Evolutionary conservation across 2,329 filamentous ascomycete species (phyloP).

Genomic region (Colletotrichum truncatum): DNA sequence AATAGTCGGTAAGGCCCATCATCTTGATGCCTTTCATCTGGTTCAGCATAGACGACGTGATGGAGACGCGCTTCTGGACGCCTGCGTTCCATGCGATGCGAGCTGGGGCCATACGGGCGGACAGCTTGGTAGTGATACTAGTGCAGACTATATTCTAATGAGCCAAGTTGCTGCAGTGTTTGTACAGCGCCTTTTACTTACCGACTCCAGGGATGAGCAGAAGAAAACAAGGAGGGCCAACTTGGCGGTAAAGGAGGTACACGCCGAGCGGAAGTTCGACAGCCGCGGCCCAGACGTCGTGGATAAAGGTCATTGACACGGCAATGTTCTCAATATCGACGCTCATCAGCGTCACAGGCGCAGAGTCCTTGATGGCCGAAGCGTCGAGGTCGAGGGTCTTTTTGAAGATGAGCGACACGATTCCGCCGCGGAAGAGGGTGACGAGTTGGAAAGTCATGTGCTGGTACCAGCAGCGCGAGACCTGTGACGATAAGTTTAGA

Average conservation of each 20-base stretch:
- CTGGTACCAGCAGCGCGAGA: slow-evolving; percentile 37
- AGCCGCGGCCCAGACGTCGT: slow-evolving; percentile 49
- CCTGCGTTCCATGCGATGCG: slow-evolving; percentile 48
- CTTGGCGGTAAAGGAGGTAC: slow-evolving; percentile 44
- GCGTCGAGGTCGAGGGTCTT: slow-evolving; percentile 49
- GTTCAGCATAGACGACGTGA: slow-evolving; percentile 49
- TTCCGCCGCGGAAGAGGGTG: slow-evolving; percentile 44
- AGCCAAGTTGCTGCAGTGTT: neutral
- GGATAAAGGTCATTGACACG: slow-evolving; percentile 36
- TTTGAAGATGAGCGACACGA: slow-evolving; percentile 58
- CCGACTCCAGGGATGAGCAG: slow-evolving; percentile 39
- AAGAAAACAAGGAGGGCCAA: slow-evolving; percentile 41
- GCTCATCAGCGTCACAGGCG: slow-evolving; percentile 55
- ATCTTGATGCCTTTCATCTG: slow-evolving; percentile 56
- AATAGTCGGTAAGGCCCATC: slow-evolving; percentile 47
- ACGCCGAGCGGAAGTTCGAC: slow-evolving; percentile 48
- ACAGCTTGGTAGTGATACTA: slow-evolving; percentile 23
- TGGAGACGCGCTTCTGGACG: slow-evolving; percentile 49
- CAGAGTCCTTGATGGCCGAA: slow-evolving; percentile 43
- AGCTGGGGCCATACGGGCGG: slow-evolving; percentile 42
- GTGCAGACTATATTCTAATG: slow-evolving; percentile 42
- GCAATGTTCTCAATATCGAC: slow-evolving; percentile 51
- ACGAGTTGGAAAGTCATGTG: slow-evolving; percentile 47
- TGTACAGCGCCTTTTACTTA: slow-evolving; percentile 25
- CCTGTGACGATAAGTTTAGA: too few species aligned